Conservation (phyloP, 164 flowering plant species). For the Sextonia rubra region DNA sequence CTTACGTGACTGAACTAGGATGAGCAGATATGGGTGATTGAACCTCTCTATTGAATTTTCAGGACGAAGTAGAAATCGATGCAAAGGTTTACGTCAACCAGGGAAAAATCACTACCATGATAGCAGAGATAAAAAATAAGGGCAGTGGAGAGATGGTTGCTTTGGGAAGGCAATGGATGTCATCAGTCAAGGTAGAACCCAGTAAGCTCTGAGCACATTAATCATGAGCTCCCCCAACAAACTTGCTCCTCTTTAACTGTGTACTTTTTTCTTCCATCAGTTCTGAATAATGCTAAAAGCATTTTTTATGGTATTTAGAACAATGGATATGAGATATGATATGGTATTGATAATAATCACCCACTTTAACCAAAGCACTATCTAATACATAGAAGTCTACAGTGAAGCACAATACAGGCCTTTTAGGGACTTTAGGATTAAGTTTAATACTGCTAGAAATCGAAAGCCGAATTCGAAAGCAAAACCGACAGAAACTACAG, state of each 20-base stretch:
- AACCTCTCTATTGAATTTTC: not conserved
- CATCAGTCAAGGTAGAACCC: not conserved
- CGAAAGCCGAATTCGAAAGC: not conserved
- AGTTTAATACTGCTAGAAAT: not conserved
- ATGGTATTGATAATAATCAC: too few species aligned
- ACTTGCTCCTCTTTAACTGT: too few species aligned
- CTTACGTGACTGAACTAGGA: too few species aligned
- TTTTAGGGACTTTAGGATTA: too few species aligned
- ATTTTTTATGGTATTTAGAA: too few species aligned
- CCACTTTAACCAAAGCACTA: too few species aligned
- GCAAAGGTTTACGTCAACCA: conserved; percentile 18
- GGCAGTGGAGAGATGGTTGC: conserved; percentile 32
- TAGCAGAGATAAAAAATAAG: conserved; percentile 32
- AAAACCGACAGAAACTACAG: not conserved
- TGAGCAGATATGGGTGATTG: too few species aligned
- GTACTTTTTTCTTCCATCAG: too few species aligned
- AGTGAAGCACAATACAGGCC: too few species aligned
- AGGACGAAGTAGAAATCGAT: conserved; percentile 38
- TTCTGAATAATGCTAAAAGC: too few species aligned
- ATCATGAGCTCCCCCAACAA: not conserved
- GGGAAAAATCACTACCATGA: conserved; percentile 20
- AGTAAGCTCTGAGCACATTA: conserved; percentile 2
- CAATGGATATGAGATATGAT: too few species aligned
- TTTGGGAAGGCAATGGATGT: conserved; percentile 39
- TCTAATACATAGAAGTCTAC: too few species aligned